phyloP scores from a whole-genome alignment of 148 eudicot genomes.

The Chenopodium formosanum region DNA sequence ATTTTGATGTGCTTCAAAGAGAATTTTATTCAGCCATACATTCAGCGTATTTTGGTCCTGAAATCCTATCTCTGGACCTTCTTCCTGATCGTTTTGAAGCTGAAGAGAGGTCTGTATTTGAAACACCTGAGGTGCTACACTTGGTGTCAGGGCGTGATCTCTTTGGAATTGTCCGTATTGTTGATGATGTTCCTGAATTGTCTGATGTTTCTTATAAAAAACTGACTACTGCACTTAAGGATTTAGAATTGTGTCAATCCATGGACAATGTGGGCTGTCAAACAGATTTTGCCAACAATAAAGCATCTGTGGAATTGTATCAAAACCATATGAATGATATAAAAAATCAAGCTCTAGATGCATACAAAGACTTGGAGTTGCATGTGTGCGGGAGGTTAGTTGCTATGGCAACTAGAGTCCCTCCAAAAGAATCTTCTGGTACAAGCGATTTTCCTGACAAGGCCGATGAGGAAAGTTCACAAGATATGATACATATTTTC shows the following conservation, averaged over 20 bases:
- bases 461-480: slow-evolving; percentile 38
- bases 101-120: slow-evolving; percentile 76
- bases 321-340: slow-evolving; percentile 12
- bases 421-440: slow-evolving; percentile 39
- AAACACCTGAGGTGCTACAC: slow-evolving; percentile 84
- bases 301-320: slow-evolving; percentile 6
- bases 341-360: slow-evolving; percentile 40
- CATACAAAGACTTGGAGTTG: slow-evolving; percentile 76
- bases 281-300: slow-evolving; percentile 18
- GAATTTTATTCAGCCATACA: slow-evolving; percentile 82
- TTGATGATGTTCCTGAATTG: slow-evolving; percentile 52
- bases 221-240: slow-evolving; percentile 34
- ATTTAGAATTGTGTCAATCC: slow-evolving; percentile 26
- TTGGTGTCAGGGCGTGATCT: slow-evolving; percentile 95
- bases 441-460: slow-evolving; percentile 35
- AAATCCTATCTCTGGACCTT: slow-evolving; percentile 57
- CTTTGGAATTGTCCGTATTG: slow-evolving; percentile 75
- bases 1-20: slow-evolving; percentile 75
- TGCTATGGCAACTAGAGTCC: slow-evolving; percentile 76
- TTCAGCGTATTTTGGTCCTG: slow-evolving; percentile 94
- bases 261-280: slow-evolving; percentile 21
- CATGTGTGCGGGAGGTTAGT: slow-evolving; percentile 76
- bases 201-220: slow-evolving; percentile 40
- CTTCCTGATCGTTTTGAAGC: slow-evolving; percentile 95
- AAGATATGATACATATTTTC: slow-evolving; percentile 71